Percentiles rank a stretch among this genome's conserved stretches.
These are phyloP conservation scores for Sphagnum magellanicum DNA, from an alignment of 228 moss, liverwort and hornwort species.

Conservation along the genomic window DNA sequence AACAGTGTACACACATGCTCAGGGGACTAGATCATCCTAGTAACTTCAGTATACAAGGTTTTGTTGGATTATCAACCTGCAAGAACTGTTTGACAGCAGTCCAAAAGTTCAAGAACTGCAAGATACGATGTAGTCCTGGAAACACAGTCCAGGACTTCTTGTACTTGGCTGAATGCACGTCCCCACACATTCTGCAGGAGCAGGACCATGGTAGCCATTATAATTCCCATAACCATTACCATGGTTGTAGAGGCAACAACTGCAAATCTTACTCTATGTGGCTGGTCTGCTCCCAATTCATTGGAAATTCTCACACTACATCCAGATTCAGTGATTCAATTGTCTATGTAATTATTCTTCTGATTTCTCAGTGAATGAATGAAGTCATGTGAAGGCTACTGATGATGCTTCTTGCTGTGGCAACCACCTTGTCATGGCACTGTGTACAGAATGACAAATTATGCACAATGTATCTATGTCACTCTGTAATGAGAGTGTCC, in stretches of 20 bases:
- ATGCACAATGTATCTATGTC: too few species aligned
- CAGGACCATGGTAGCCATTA: conserved; percentile 26
- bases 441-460: too few species aligned
- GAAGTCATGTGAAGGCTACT: too few species aligned
- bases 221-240: conserved; percentile 16
- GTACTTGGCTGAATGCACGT: conserved; percentile 38
- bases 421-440: too few species aligned
- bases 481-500: too few species aligned
- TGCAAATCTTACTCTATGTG: conserved; percentile 40
- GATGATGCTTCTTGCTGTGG: too few species aligned
- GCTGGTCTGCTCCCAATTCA: conserved; percentile 61
- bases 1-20: too few species aligned
- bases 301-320: conserved; percentile 66
- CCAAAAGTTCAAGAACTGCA: conserved; percentile 25
- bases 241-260: conserved; percentile 22
- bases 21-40: too few species aligned
- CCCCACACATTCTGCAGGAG: conserved; percentile 34
- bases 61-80: conserved; percentile 22
- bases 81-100: conserved; percentile 25
- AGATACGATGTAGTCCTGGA: conserved; percentile 27
- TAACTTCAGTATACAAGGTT: too few species aligned
- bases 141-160: conserved; percentile 35
- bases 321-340: too few species aligned
- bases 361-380: too few species aligned
- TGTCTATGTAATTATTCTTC: too few species aligned